These are phyloP conservation scores for Isabelozyma rhagii DNA, from an alignment of 805 yeast species.

Conservation along the genomic window DNA sequence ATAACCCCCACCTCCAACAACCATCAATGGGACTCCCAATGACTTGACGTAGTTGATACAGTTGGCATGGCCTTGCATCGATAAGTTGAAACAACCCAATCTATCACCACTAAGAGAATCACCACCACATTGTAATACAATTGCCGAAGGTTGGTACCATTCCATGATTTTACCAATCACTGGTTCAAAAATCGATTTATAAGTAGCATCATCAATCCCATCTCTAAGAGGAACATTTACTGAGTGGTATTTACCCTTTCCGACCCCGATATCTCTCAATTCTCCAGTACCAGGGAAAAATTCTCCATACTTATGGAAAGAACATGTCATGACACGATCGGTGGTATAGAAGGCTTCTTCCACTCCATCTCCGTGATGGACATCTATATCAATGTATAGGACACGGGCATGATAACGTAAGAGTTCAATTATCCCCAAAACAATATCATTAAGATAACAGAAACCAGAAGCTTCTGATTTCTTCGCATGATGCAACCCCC, in stretches of 20 bases:
- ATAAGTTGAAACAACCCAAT: slow-evolving; percentile 91
- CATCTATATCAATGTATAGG: slow-evolving; percentile 88
- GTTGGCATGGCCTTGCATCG: slow-evolving; percentile 93
- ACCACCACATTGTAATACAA: slow-evolving; percentile 98
- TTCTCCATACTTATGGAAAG: slow-evolving; percentile 95
- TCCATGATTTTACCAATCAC: slow-evolving; percentile 71
- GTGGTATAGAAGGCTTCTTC: slow-evolving; percentile 96
- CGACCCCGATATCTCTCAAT: slow-evolving; percentile 85
- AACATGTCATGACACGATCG: slow-evolving; percentile 94
- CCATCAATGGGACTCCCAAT: slow-evolving; percentile 86
- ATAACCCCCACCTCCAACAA: slow-evolving; percentile 97
- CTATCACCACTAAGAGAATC: slow-evolving; percentile 96
- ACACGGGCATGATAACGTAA: slow-evolving; percentile 90
- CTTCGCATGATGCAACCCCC: slow-evolving; percentile 98
- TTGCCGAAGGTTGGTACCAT: slow-evolving; percentile 92
- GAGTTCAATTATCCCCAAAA: slow-evolving; percentile 80
- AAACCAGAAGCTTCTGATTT: slow-evolving; percentile 94
- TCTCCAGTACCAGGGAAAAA: slow-evolving; percentile 98
- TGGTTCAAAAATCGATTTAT: slow-evolving; percentile 86
- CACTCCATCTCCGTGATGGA: slow-evolving; percentile 98
- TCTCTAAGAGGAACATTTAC: slow-evolving; percentile 91
- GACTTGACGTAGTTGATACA: slow-evolving; percentile 86
- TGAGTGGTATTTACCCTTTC: slow-evolving; percentile 84
- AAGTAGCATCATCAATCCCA: slow-evolving; percentile 91
- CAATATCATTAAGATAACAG: slow-evolving; percentile 94